Evolutionary conservation across 2,329 filamentous ascomycete genomes (phyloP), one percentile per base, ranked within the genome.

Genomic region (Fonsecaea erecta): DNA sequence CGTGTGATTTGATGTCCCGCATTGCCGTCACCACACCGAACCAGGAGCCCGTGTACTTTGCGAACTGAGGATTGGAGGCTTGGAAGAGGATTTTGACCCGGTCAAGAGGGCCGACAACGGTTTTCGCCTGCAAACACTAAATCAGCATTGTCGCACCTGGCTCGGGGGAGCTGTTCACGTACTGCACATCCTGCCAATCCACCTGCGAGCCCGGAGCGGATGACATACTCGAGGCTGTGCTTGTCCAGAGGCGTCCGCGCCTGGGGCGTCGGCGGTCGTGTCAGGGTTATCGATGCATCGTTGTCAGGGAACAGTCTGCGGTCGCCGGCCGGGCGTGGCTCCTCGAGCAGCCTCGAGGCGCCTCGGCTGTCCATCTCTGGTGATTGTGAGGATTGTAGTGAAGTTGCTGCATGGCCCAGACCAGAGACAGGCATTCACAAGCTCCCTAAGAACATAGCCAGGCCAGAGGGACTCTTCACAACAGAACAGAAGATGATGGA

Each of bases 31-130:
- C 85, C 21, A 96, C 88, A 55, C 95, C 95, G 62, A 86, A 85
- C 90, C 93, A 97, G 48, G 90, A 93, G 46, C 93, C 91, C 1
- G 92, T 88, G 76, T 98, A 99, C 79, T 96, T 97, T 60, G 90
- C 86, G 76, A 97, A 99, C 71, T 95, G 90, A 2, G 95, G 95
- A 74, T 95, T 97, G 74, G 90, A 92, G 59, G 95, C 90, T 77
- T 99, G 95, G 80, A 99, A 98, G 63, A 99, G 90, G 75, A 99
- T 99, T 80, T 99, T 99, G 74, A 99, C 95, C 71, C 95, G 90
- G 79, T 99, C 95, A 69, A 99, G 90, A 26, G 95, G 95, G 26
- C 93, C 95, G 40, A 99, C 96, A 6, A 96, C 83, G 0, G 94
- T 97, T 83, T 99, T 99, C 67, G 91, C 95, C 93, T 97, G 72